Percentiles rank a stretch among this genome's conserved stretches.
Conservation (phyloP, 2,329 filamentous ascomycete species). For the Cyphellophora attinorum region DNA sequence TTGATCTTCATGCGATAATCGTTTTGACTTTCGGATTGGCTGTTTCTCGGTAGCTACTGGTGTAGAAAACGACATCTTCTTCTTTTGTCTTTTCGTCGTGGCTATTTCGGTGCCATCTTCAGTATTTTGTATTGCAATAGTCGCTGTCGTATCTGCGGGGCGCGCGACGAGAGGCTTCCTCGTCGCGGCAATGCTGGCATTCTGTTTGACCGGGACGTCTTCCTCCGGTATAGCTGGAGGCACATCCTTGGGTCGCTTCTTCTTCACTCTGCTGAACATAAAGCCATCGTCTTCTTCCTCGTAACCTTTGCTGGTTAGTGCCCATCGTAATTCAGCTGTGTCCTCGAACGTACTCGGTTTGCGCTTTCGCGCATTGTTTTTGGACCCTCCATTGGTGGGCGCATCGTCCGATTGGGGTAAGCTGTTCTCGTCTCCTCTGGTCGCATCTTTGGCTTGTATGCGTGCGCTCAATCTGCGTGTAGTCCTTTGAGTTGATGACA, state of each 20-base stretch:
- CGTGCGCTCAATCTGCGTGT: slow-evolving; percentile 24
- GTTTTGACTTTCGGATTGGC: slow-evolving; percentile 17
- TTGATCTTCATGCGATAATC: slow-evolving; percentile 17
- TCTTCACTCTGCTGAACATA: slow-evolving; percentile 60
- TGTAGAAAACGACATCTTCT: slow-evolving; percentile 27
- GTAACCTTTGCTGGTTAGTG: slow-evolving; percentile 40
- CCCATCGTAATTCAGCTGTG: too few relatives aligned
- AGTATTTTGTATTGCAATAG: slow-evolving; percentile 2
- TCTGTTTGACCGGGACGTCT: slow-evolving; percentile 27
- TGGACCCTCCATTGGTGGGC: too few relatives aligned
- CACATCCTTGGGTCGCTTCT: slow-evolving; percentile 25
- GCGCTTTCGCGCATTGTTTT: slow-evolving; percentile 26
- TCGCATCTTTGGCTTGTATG: slow-evolving; percentile 25
- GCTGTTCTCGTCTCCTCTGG: slow-evolving; percentile 12
- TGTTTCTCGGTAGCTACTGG: slow-evolving; percentile 16
- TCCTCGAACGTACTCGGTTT: slow-evolving; percentile 35
- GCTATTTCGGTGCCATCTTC: slow-evolving; percentile 7
- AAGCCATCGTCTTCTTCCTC: slow-evolving; percentile 74
- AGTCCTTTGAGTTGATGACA: slow-evolving; percentile 20
- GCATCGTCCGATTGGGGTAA: slow-evolving; percentile 4
- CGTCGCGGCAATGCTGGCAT: slow-evolving; percentile 23
- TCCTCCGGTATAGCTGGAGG: slow-evolving; percentile 23
- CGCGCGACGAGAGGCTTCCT: slow-evolving; percentile 10
- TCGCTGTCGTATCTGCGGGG: slow-evolving; percentile 17
- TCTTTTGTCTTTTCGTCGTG: slow-evolving; percentile 25